These are phyloP conservation scores for Scleroderma citrinum DNA, from an alignment of 768 basidiomycete genomes.

Conservation along the genomic window DNA sequence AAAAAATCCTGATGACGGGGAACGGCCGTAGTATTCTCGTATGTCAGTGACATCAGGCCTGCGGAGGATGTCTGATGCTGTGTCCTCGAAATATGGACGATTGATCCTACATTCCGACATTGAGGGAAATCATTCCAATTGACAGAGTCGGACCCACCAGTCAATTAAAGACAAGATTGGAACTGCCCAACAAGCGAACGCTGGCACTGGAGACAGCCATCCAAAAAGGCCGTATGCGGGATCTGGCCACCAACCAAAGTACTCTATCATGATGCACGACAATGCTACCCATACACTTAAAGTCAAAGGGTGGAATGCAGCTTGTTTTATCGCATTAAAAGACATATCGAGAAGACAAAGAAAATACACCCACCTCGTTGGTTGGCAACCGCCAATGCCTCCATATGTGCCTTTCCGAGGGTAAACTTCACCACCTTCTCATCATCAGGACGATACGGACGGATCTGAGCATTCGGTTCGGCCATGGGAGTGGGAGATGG, in stretches of 20 bases:
- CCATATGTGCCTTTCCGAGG: constrained; percentile 62
- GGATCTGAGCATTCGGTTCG: constrained; percentile 43
- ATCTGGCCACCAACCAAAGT: constrained; percentile 66
- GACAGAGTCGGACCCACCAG: constrained; percentile 43
- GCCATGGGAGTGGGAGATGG: constrained; percentile 28
- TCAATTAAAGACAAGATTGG: constrained; percentile 64
- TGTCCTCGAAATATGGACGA: constrained; percentile 59
- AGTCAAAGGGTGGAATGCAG: constrained; percentile 59
- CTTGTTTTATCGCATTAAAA: neutral
- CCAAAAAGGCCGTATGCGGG: constrained; percentile 37
- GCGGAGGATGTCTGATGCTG: constrained; percentile 45
- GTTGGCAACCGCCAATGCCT: constrained; percentile 64
- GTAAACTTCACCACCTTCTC: constrained; percentile 57
- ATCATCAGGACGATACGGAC: constrained; percentile 45
- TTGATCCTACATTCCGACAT: constrained; percentile 48
- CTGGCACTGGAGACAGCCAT: constrained; percentile 58
- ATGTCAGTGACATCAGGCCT: constrained; percentile 52
- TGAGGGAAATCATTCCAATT: neutral
- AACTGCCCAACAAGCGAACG: constrained; percentile 56
- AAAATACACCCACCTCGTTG: constrained; percentile 36
- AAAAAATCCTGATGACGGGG: constrained; percentile 64
- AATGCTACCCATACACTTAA: constrained; percentile 57
- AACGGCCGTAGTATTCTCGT: constrained; percentile 48
- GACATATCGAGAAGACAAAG: neutral
- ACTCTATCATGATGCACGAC: constrained; percentile 52